Conservation (phyloP, 305 asterid species). For the Striga hermonthica region DNA sequence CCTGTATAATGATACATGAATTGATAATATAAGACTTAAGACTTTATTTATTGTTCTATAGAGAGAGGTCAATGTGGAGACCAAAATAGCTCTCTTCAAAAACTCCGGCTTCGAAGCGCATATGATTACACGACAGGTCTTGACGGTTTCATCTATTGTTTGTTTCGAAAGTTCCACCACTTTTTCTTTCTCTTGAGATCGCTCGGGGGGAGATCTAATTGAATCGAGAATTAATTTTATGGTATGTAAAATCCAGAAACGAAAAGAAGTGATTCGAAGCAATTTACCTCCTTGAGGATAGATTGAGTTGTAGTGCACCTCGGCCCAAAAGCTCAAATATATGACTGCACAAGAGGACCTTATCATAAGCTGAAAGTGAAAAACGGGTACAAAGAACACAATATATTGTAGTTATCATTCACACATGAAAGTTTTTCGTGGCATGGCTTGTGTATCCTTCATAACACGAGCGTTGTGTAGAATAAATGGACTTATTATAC, state of each 20-base stretch:
- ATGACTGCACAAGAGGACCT: constrained; percentile 48
- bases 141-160: constrained; percentile 35
- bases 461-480: no score
- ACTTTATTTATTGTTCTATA: background rate
- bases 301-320: constrained; percentile 95
- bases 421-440: no score
- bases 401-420: no score
- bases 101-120: background rate
- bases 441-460: no score
- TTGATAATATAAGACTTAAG: background rate
- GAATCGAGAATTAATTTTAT: constrained; percentile 3
- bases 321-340: constrained; percentile 94
- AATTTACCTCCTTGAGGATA: constrained; percentile 81
- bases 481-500: no score
- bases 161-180: constrained; percentile 72
- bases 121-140: background rate
- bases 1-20: background rate
- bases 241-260: background rate
- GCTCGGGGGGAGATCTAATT: constrained; percentile 53
- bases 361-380: no score
- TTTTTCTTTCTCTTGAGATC: constrained; percentile 68
- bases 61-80: background rate
- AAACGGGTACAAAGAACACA: no score
- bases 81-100: background rate
- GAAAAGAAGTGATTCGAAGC: background rate